A percentile compares a stretch with the other conserved stretches of the same genome.
These are phyloP conservation scores for Leccinum pachyderme DNA, from an alignment of 1,284 basidiomycete genomes.

Conservation along the genomic window DNA sequence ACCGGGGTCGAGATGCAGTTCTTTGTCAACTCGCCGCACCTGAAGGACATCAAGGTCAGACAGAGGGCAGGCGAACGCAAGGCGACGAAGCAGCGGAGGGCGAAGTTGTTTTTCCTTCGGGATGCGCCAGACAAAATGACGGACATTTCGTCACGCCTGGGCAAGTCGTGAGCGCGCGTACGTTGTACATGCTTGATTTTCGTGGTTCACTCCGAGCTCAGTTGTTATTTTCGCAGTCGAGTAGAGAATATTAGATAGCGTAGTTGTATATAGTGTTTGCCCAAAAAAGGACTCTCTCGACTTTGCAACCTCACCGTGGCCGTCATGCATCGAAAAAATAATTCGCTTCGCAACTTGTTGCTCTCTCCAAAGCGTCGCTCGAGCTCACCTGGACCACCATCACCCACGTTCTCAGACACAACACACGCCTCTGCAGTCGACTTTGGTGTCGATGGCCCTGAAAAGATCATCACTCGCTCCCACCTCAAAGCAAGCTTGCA, in stretches of 20 bases:
- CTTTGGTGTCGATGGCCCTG: conserved; percentile 67
- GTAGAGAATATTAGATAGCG: conserved; percentile 10
- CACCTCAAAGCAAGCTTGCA: conserved; percentile 77
- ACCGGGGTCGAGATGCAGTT: conserved; percentile 91
- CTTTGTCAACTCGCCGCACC: conserved; percentile 77
- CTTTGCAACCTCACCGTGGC: conserved; percentile 10
- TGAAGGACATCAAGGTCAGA: conserved; percentile 82
- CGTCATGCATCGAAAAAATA: conserved; percentile 56
- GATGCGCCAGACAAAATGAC: conserved; percentile 81
- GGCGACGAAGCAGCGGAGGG: conserved; percentile 58
- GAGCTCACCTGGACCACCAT: conserved; percentile 61
- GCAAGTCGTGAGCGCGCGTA: conserved; percentile 31
- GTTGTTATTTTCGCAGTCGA: conserved; percentile 1
- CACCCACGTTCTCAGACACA: conserved; percentile 79
- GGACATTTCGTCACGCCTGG: conserved; percentile 59
- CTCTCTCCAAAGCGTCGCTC: conserved; percentile 47
- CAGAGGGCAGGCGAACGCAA: conserved; percentile 55
- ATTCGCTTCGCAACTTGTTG: conserved; percentile 57
- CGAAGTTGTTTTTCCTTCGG: conserved; percentile 77
- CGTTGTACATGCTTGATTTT: conserved; percentile 6
- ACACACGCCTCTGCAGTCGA: conserved; percentile 75
- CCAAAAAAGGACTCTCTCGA: conserved; percentile 16
- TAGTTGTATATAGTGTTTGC: background rate
- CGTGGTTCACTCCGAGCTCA: conserved; percentile 4
- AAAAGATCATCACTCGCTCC: conserved; percentile 79